Percentiles rank a stretch among this genome's conserved stretches.
Conservation (phyloP, 2,329 filamentous ascomycete species). For the Leptographium procerum region DNA sequence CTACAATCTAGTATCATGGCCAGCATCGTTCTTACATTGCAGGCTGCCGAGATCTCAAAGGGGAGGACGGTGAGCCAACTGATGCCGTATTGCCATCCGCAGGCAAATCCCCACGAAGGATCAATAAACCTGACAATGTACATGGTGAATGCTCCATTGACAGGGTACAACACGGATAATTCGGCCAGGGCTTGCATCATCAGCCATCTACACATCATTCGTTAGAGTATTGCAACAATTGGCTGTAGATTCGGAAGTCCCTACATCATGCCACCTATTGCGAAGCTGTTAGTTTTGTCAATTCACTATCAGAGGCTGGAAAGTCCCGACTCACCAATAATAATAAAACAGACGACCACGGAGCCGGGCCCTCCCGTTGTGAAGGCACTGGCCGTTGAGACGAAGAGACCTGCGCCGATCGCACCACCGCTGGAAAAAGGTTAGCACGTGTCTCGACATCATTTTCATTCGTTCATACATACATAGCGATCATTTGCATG, state of each 20-base stretch:
- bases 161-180: conserved; percentile 46
- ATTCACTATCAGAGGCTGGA: background rate
- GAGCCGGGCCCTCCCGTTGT: conserved; percentile 46
- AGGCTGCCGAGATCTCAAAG: conserved; percentile 42
- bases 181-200: conserved; percentile 46
- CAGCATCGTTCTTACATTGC: conserved; percentile 18
- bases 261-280: conserved; percentile 36
- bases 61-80: conserved; percentile 37
- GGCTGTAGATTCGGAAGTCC: conserved; percentile 30
- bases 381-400: conserved; percentile 52
- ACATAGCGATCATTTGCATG: conserved; percentile 36
- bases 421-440: conserved; percentile 21
- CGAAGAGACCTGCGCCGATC: conserved; percentile 52
- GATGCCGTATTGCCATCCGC: conserved; percentile 42
- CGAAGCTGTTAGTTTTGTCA: background rate
- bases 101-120: conserved; percentile 43
- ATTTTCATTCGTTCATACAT: conserved; percentile 15
- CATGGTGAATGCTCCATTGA: conserved; percentile 52
- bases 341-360: conserved; percentile 37
- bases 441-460: no score
- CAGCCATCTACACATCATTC: background rate
- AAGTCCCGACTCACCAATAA: conserved; percentile 23
- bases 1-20: background rate
- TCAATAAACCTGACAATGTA: conserved; percentile 51
- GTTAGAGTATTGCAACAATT: background rate